Evolutionary conservation across 495 filamentous ascomycete genomes (phyloP).

Genomic region (Pseudoneurospora amorphoporcata): DNA sequence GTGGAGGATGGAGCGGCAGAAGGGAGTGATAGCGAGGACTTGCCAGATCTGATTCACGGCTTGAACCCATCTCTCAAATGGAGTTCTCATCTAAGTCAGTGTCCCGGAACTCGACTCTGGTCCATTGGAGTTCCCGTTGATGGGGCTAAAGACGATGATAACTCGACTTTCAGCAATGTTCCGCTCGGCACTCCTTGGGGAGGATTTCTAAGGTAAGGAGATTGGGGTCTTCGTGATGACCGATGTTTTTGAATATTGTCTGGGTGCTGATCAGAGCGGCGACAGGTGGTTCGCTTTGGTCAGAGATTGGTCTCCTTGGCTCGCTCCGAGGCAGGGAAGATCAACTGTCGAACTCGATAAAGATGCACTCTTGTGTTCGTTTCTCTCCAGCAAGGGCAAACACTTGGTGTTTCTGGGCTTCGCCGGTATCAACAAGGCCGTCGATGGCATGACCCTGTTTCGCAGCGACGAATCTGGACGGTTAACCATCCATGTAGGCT

Average conservation of each 20-base stretch:
- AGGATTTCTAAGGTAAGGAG: slow-evolving; percentile 28
- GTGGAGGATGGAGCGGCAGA: slow-evolving; percentile 23
- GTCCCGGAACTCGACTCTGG: slow-evolving; percentile 64
- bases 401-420: slow-evolving; percentile 77
- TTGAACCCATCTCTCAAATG: slow-evolving; percentile 50
- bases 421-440: slow-evolving; percentile 49
- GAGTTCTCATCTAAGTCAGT: slow-evolving; percentile 49
- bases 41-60: slow-evolving; percentile 50
- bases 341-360: slow-evolving; percentile 53
- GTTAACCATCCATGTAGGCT: slow-evolving; percentile 53
- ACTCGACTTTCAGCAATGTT: slow-evolving; percentile 44
- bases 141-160: slow-evolving; percentile 38
- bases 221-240: background rate
- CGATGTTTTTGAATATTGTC: slow-evolving; percentile 1
- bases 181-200: slow-evolving; percentile 56
- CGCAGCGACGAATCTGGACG: slow-evolving; percentile 54
- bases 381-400: slow-evolving; percentile 55
- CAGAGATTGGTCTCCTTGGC: slow-evolving; percentile 73
- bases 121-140: slow-evolving; percentile 46
- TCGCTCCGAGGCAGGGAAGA: slow-evolving; percentile 77
- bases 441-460: slow-evolving; percentile 59
- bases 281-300: slow-evolving; percentile 67
- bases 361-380: slow-evolving; percentile 73
- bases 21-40: slow-evolving; percentile 24
- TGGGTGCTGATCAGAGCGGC: slow-evolving; percentile 3